A percentile compares a stretch with the other conserved stretches of the same genome.
Evolutionary conservation across 2,329 filamentous ascomycete species (phyloP).

Genomic region (Arthrobotrys pseudoclavata): DNA sequence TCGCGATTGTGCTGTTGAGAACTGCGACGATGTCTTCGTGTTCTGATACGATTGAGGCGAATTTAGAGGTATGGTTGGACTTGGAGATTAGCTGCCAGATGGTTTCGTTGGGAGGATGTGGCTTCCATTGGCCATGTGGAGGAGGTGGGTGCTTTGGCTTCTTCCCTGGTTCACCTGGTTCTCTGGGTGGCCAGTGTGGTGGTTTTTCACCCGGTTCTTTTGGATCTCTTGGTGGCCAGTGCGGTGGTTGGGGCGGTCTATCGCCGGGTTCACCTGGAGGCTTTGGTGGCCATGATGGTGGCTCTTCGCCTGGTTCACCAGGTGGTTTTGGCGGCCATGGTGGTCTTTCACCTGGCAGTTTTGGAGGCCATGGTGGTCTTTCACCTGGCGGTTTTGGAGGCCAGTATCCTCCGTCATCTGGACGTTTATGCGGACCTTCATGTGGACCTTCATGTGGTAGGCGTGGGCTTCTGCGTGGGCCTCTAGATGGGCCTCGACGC

Average conservation of each 20-base stretch:
- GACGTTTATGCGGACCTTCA: neutral
- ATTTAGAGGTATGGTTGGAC: constrained; percentile 81
- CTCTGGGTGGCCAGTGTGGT: constrained; percentile 25
- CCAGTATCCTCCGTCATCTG: constrained; percentile 14
- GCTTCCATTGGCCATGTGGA: constrained; percentile 22
- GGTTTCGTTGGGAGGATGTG: constrained; percentile 73
- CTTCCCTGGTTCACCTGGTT: neutral
- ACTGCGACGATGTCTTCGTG: constrained; percentile 78
- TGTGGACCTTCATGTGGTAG: neutral
- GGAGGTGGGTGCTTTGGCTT: constrained; percentile 28
- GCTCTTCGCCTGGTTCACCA: neutral
- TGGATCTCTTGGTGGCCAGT: constrained; percentile 18
- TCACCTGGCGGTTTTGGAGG: constrained; percentile 24
- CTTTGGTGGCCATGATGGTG: constrained; percentile 9
- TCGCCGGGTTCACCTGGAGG: neutral
- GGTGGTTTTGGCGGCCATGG: constrained; percentile 23
- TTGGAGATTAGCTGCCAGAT: constrained; percentile 83
- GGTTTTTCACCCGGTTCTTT: neutral
- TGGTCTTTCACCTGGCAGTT: constrained; percentile 1
- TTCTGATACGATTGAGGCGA: constrained; percentile 80
- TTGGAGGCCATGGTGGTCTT: constrained; percentile 11
- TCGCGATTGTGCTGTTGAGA: constrained; percentile 80
- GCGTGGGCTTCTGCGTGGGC: neutral
- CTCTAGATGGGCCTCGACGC: neutral
- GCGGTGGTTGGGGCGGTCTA: constrained; percentile 20